These are phyloP conservation scores for Panus rudis DNA, from an alignment of 768 basidiomycete species.

Conservation along the genomic window DNA sequence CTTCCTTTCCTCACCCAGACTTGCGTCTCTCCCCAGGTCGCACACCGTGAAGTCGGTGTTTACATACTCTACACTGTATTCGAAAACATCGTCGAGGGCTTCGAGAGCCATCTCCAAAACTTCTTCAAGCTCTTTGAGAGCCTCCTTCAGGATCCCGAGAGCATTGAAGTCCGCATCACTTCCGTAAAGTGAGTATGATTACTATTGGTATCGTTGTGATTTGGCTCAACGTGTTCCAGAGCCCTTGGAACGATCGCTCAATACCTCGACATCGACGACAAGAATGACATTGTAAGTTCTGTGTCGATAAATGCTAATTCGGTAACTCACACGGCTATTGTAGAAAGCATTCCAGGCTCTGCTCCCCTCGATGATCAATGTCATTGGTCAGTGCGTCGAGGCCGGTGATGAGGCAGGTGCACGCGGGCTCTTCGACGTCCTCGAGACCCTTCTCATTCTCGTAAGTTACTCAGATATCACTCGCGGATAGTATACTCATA, in stretches of 20 bases:
- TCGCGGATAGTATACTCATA: background rate
- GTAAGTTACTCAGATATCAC: conserved; percentile 33
- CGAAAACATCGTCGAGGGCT: conserved; percentile 86
- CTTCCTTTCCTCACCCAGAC: conserved; percentile 82
- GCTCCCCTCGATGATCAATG: conserved; percentile 82
- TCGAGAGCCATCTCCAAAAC: conserved; percentile 64
- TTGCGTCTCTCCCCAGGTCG: conserved; percentile 55
- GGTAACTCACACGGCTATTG: background rate
- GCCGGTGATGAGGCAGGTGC: conserved; percentile 73
- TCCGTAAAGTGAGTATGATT: conserved; percentile 58
- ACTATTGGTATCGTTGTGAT: background rate
- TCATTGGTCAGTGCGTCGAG: conserved; percentile 80
- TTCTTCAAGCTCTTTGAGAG: conserved; percentile 77
- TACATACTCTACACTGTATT: conserved; percentile 88
- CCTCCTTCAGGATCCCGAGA: conserved; percentile 76
- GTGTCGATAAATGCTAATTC: conserved; percentile 20
- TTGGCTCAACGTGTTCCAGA: conserved; percentile 27
- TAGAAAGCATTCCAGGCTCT: conserved; percentile 85
- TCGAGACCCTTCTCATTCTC: conserved; percentile 92
- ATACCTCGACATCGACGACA: conserved; percentile 85
- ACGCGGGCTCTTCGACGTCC: conserved; percentile 88
- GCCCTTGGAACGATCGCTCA: conserved; percentile 91
- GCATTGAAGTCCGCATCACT: conserved; percentile 83
- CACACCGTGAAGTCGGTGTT: conserved; percentile 87
- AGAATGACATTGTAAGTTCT: conserved; percentile 73